Conservation (phyloP, 768 basidiomycete species). For the Boletellus ananas region DNA sequence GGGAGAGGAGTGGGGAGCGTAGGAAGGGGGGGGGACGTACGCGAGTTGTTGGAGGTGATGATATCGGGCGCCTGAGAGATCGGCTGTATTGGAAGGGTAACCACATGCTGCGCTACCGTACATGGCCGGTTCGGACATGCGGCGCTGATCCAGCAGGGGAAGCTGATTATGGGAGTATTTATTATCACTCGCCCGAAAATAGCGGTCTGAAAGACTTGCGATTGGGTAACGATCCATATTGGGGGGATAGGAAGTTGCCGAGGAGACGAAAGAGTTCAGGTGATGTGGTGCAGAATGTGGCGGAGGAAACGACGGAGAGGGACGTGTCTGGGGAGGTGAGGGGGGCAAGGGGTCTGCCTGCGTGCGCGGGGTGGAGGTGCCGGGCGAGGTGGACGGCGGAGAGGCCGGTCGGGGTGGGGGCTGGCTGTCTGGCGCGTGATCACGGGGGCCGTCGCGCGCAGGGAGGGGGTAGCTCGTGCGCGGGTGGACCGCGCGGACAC, state of each 20-base stretch:
- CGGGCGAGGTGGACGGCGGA: conserved; percentile 12
- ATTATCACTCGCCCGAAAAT: conserved; percentile 36
- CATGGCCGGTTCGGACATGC: conserved; percentile 66
- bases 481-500: conserved; percentile 29
- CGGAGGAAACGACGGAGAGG: conserved; percentile 37
- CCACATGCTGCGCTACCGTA: conserved; percentile 41
- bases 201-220: conserved; percentile 36
- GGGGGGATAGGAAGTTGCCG: conserved; percentile 38
- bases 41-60: conserved; percentile 43
- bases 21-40: conserved; percentile 33
- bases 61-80: conserved; percentile 33
- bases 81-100: conserved; percentile 31
- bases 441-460: conserved; percentile 24
- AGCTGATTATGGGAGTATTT: conserved; percentile 34
- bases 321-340: conserved; percentile 41
- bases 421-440: conserved; percentile 24
- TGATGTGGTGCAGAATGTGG: conserved; percentile 41
- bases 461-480: conserved; percentile 12
- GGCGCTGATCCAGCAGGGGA: conserved; percentile 52
- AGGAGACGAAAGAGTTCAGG: conserved; percentile 43
- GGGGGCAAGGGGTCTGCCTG: conserved; percentile 35
- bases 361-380: background rate
- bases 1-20: conserved; percentile 38
- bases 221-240: conserved; percentile 40
- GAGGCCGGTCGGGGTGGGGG: conserved; percentile 16